phyloP scores from a whole-genome alignment of 352 stramenopile genomes.

The Globisporangium radiosum region DNA sequence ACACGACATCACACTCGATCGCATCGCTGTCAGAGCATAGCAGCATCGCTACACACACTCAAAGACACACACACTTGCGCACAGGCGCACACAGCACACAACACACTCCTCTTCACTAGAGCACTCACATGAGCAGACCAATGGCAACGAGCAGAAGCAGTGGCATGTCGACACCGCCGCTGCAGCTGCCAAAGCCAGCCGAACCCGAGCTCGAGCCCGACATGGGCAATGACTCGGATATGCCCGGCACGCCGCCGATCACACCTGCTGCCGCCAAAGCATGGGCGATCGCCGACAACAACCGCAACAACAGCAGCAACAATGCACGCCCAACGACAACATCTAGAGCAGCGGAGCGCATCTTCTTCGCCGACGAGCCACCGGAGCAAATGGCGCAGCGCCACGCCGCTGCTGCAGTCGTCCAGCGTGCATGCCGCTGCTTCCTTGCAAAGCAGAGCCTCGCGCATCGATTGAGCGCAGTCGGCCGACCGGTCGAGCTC shows the following conservation, averaged over 20 bases:
- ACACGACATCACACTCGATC: too few relatives aligned
- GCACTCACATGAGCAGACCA: background rate
- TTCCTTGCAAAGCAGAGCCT: slow-evolving; percentile 31
- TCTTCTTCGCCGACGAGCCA: slow-evolving; percentile 17
- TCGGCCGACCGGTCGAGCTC: slow-evolving; percentile 59
- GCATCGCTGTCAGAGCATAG: too few relatives aligned
- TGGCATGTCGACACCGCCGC: slow-evolving; percentile 1
- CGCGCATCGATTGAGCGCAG: slow-evolving; percentile 37
- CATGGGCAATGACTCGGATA: slow-evolving; percentile 22
- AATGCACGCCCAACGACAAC: background rate
- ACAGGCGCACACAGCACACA: too few relatives aligned
- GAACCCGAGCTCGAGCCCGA: slow-evolving; percentile 23
- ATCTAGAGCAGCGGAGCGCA: slow-evolving; percentile 7
- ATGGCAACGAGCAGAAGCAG: slow-evolving; percentile 9
- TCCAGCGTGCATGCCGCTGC: slow-evolving; percentile 29
- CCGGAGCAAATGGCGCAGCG: slow-evolving; percentile 26
- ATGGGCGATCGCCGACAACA: slow-evolving; percentile 19
- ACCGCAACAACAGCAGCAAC: slow-evolving; percentile 1
- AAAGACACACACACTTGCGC: too few relatives aligned
- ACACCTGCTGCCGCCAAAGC: slow-evolving; percentile 23
- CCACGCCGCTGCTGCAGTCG: slow-evolving; percentile 21
- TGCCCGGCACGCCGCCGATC: slow-evolving; percentile 67
- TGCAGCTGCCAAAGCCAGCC: background rate
- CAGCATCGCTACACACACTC: too few relatives aligned
- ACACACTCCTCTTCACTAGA: too few relatives aligned